Evolutionary conservation across 805 yeast species (phyloP), one percentile per base, ranked within the genome.

Genomic region (Teunomyces cretensis): DNA sequence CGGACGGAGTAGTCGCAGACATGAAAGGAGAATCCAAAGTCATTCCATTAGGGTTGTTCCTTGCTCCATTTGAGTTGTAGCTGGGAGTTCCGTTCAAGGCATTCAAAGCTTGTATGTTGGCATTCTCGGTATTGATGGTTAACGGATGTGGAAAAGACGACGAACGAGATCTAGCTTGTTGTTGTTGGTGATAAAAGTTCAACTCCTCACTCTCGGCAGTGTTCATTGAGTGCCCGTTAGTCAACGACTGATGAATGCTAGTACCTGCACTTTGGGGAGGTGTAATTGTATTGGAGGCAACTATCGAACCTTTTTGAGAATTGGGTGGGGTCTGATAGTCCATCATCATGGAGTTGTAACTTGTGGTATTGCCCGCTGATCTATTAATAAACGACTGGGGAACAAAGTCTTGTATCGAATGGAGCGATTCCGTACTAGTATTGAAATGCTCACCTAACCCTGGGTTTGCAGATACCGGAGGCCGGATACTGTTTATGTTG

Each of bases 331-430:
- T 70, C 43, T 67, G 72, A 46, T 66, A 68, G 43, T 70, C 74
- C 62, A 65, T 57, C 69, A 67, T 66, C 68, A 66, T 65, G 3
- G 70, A 47, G 50, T 67, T 67, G 53, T 62, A 65, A 7, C 61
- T 35, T 8, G 46, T n/a, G 33, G 41, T 37, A 32, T 45, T 30
- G 41, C 48, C 56, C 14, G 68, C 62, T 41, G 65, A 58, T 49
- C 68, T 55, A 44, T 62, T 60, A 24, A 71, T 65, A 31, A 67
- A 61, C 7, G 67, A 57, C 45, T 69, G 75, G 2, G 77, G 74
- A 4, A 72, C 76, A 45, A 54, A 72, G 55, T 72, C 76, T 46
- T 67, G 74, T 60, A 70, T 65, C 45, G 72, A 70, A 52, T 68
- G 75, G 50, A 72, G 63, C 8, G 74, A 68, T 49, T 72, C 76